Evolutionary conservation across 73 alveolate genomes (phyloP), one percentile per base, ranked within the genome.

Genomic region (Paramecium biaurelia): DNA sequence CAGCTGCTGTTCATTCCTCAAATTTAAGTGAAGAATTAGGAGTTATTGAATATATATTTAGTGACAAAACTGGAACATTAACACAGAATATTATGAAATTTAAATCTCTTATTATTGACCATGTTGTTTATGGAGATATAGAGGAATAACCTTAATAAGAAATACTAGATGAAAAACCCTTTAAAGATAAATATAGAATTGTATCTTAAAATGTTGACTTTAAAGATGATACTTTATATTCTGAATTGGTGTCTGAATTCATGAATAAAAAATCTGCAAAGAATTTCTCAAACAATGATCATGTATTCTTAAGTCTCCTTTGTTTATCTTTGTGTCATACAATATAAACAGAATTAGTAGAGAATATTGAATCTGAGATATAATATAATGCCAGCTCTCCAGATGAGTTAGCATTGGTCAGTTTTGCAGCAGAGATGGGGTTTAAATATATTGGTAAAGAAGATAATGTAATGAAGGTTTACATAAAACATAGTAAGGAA

Each of bases 1-100:
- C 98, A n/a, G 95, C 99, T 43, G 96, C 94, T 82, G 99, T 98
- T 1, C 97, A 98, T 70, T 87, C 99, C 5, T 93, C 98, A 63
- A 97, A 95, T 89, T 86, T 98, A 89, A 95, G 95, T 79, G 99
- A 98, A 87, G 99, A 98, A 92, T 95, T 98, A 74, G 99, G 99
- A 37, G 96, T 97, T 76, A 93, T 98, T 32, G 97, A 96, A 72
- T 97, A 96, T 93, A 94, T 98, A 42, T 98, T 98, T 63, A 93
- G 98, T 37, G 99, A 98, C 93, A 98, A 98, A 86, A 98, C 99
- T 4, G 99, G 99, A 1, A 98, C 99, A 12, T 92, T 98, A 76
- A 98, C 99, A 21, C 92, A 96, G 38, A 98, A 98, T 86, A 89
- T 96, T 45, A 98, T 97, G 99, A 96, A 97, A 92, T 97, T 95